A percentile compares a stretch with the other conserved stretches of the same genome.
These are phyloP conservation scores for Arthroderma uncinatum DNA, from an alignment of 2,329 filamentous ascomycete species.

Conservation along the genomic window DNA sequence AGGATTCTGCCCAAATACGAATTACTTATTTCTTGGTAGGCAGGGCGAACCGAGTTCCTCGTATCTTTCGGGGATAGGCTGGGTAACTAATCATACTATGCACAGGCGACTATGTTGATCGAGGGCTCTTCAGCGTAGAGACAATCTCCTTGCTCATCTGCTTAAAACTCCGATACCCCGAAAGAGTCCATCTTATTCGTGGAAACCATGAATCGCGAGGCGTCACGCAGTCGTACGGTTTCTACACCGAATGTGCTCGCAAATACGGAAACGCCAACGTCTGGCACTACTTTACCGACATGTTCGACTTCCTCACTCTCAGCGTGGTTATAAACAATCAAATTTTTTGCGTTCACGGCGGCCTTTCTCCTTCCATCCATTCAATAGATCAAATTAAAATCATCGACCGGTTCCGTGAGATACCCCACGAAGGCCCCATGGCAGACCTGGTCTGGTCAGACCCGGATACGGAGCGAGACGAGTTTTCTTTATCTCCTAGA, in stretches of 20 bases:
- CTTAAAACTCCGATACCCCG: conserved; percentile 90
- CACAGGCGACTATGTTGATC: conserved; percentile 90
- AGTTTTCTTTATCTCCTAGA: conserved; percentile 86
- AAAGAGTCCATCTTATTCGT: conserved; percentile 88
- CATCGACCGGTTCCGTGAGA: conserved; percentile 96
- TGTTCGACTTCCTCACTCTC: conserved; percentile 97
- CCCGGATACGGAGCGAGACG: conserved; percentile 91
- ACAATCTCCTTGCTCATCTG: conserved; percentile 97
- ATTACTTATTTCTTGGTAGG: conserved; percentile 89
- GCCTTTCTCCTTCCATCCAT: conserved; percentile 80
- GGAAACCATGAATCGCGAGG: conserved; percentile 97
- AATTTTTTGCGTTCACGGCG: conserved; percentile 97
- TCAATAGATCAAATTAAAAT: conserved; percentile 99
- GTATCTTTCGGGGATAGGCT: too few species aligned
- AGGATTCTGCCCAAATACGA: conserved; percentile 92
- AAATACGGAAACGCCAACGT: conserved; percentile 99
- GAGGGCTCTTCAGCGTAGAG: conserved; percentile 96
- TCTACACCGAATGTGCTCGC: conserved; percentile 94
- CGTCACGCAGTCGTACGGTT: conserved; percentile 96
- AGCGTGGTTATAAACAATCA: conserved; percentile 98
- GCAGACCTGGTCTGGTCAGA: conserved; percentile 99
- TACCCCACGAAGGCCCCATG: conserved; percentile 97
- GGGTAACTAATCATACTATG: too few species aligned
- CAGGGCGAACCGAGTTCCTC: neutral
- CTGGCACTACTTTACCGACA: conserved; percentile 99